Evolutionary conservation across 495 filamentous ascomycete species (phyloP).

Genomic region (Aspergillus panamensis): DNA sequence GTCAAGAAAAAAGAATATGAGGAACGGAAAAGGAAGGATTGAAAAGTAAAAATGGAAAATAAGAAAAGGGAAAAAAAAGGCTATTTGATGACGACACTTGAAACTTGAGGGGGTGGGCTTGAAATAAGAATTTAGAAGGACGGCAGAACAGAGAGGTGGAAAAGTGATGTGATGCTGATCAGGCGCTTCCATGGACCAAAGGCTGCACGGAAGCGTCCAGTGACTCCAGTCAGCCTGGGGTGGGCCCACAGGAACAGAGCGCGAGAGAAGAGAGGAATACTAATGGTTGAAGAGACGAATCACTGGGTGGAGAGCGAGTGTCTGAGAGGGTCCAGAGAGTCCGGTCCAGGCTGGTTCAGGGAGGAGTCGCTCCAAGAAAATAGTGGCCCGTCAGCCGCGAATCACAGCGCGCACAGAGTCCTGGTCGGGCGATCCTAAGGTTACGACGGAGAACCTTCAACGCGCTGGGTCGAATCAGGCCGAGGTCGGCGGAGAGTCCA

Average conservation of each 20-base stretch:
- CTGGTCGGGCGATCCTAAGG: conserved; percentile 19
- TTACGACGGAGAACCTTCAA: conserved; percentile 16
- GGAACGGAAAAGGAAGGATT: background rate
- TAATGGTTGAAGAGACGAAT: too few relatives aligned
- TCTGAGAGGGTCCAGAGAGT: conserved; percentile 5
- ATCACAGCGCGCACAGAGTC: conserved; percentile 12
- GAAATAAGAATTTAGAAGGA: conserved; percentile 9
- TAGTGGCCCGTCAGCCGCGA: conserved; percentile 9
- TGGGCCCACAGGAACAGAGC: conserved; percentile 16
- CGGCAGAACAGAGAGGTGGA: conserved; percentile 1
- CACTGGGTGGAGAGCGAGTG: background rate
- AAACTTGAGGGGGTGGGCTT: conserved; percentile 2
- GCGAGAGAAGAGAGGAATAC: conserved; percentile 1
- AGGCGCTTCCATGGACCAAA: conserved; percentile 5
- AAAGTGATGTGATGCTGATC: conserved; percentile 21
- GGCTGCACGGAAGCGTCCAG: conserved; percentile 24
- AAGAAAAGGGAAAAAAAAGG: conserved; percentile 10
- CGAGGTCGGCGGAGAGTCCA: conserved; percentile 15
- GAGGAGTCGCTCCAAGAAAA: conserved; percentile 14
- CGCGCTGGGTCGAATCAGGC: conserved; percentile 17
- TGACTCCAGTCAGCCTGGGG: conserved; percentile 14
- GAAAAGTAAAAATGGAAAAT: conserved; percentile 4
- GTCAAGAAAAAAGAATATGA: conserved; percentile 4
- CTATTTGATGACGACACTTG: conserved; percentile 5
- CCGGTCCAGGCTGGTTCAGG: conserved; percentile 14